Base-by-base conservation (phyloP, 495 filamentous ascomycete species). In the Xylaria acuta region DNA sequence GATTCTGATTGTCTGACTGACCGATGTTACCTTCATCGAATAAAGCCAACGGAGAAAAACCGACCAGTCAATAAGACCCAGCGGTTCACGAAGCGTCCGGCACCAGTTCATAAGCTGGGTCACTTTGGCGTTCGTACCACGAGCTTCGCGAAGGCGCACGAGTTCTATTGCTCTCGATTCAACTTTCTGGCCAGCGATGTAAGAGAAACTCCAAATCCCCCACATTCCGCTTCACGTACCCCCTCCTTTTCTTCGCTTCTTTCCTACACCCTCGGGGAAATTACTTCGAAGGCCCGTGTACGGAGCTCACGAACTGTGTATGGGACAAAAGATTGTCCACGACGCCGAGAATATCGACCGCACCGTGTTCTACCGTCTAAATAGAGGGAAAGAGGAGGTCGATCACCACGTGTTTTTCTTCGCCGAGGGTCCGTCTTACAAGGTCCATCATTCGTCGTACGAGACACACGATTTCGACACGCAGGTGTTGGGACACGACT, bases 361-460 rank as follows among this genome's bases (percentile, higher is more conserved):
- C 8, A 87, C 87, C 12, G 79, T 84, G 12, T 94, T 94, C 79
- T 81, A 85, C 71, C 91, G 93, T 59, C 82, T 94, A 9, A 86
- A 93, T 74, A 85, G 86, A 7, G 92, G 92, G 0, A 73, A 78
- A 0, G 85, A 88, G 5, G 79, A 84, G 66, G 88, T 90, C 0
- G 92, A 94, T 76, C 92, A 94, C 74, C 92, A 94, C 81, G 84
- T 79, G n/a, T 89, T 94, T 78, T 93, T 93, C 85, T 85, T 94
- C 74, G 85, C 84, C 74, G 80, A 84, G 73, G 86, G 85, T 4
- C 78, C 85, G 7, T 86, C 85, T 20, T 80, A 82, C 20, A 89
- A 91, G 75, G 89, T 94, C 2, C 92, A 94, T 77, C 92, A 94
- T 76, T 88, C 87, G 36, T 89, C 86, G 4, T 94, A 91, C 70